These are phyloP conservation scores for Cicer cuneatum DNA, from an alignment of 306 rosid species.

Conservation along the genomic window DNA sequence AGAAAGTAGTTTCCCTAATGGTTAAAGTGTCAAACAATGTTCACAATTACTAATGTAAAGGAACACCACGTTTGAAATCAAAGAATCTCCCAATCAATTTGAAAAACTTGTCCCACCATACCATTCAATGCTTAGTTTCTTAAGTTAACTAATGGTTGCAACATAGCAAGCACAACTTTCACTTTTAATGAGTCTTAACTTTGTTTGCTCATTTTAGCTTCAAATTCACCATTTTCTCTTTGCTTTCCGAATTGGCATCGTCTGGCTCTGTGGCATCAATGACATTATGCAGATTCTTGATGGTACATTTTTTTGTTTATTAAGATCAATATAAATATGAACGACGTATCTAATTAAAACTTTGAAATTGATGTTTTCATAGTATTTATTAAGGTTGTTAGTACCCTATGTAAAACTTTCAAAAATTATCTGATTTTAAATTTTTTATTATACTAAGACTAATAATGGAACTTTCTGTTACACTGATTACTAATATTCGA, in stretches of 20 bases:
- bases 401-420: no score
- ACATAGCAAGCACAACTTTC: not conserved
- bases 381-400: no score
- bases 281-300: not conserved
- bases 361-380: no score
- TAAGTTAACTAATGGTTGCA: not conserved
- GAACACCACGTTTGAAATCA: slow-evolving; percentile 2
- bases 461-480: no score
- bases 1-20: not conserved
- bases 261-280: not conserved
- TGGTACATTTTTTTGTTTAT: not conserved
- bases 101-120: slow-evolving; percentile 2
- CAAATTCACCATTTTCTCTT: not conserved
- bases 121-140: not conserved
- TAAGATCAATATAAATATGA: no score
- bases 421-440: no score
- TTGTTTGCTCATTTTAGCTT: slow-evolving; percentile 3
- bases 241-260: not conserved
- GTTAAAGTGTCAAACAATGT: not conserved
- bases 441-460: no score
- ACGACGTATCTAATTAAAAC: no score
- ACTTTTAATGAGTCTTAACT: not conserved
- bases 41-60: not conserved
- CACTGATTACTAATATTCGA: no score
- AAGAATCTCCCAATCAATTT: not conserved